Evolutionary conservation across 805 yeast species (phyloP).

Genomic region (Yamadazyma tumulicola): DNA sequence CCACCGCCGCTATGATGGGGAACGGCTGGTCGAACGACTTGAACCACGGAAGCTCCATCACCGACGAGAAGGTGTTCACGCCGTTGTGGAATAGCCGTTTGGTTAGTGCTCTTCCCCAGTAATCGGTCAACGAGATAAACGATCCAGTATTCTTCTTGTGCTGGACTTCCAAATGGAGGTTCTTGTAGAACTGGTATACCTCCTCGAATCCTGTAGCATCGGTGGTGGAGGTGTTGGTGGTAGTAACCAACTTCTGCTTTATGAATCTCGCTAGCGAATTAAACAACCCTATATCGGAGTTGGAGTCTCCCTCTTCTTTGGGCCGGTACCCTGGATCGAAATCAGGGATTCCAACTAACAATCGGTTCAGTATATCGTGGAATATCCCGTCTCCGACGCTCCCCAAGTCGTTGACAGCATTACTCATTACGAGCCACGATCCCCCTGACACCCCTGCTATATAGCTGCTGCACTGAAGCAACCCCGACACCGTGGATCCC

Average conservation of each 20-base stretch:
- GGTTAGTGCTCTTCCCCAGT: constrained; percentile 64
- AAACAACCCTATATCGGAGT: too few species aligned
- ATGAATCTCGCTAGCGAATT: not conserved
- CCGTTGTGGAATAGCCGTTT: constrained; percentile 36
- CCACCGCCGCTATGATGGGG: constrained; percentile 44
- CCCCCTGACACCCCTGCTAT: constrained; percentile 72
- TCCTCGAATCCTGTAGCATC: not conserved
- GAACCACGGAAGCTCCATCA: constrained; percentile 32
- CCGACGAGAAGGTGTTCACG: constrained; percentile 27
- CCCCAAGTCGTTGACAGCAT: constrained; percentile 27
- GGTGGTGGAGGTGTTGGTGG: not conserved
- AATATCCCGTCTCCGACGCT: constrained; percentile 19
- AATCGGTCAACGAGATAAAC: constrained; percentile 58
- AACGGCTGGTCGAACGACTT: constrained; percentile 41
- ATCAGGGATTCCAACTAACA: constrained; percentile 57
- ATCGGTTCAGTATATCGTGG: constrained; percentile 46
- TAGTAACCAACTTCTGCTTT: not conserved
- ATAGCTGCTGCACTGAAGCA: constrained; percentile 36
- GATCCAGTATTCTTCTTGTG: constrained; percentile 52
- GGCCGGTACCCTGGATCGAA: constrained; percentile 31
- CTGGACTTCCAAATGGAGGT: constrained; percentile 51
- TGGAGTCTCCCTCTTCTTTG: not conserved
- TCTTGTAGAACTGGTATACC: constrained; percentile 46
- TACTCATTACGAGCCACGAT: constrained; percentile 60
- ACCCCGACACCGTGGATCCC: constrained; percentile 1